Percentiles rank a stretch among this genome's conserved stretches.
phyloP scores from a whole-genome alignment of 345 rosid species.

The Acer yangbiense region DNA sequence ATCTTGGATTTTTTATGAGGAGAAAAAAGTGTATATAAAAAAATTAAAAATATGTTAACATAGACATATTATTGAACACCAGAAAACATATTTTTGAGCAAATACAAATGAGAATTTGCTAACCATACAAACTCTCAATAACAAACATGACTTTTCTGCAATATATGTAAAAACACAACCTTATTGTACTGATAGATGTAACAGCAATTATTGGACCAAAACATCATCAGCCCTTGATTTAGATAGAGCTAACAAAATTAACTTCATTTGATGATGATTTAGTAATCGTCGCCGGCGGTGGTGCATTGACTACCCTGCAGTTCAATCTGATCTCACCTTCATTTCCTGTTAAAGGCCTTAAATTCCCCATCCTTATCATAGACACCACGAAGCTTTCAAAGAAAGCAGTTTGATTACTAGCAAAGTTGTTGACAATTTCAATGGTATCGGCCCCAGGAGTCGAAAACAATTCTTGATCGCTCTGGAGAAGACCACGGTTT shows the following conservation, averaged over 20 bases:
- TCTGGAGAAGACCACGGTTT: slow-evolving; percentile 53
- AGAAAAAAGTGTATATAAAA: no score
- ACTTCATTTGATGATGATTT: not conserved
- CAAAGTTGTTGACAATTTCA: slow-evolving; percentile 41
- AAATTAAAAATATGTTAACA: no score
- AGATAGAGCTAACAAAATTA: not conserved
- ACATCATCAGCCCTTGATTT: not conserved
- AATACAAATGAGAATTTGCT: not conserved
- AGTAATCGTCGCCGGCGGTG: not conserved
- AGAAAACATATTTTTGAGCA: not conserved
- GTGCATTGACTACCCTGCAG: slow-evolving; percentile 47
- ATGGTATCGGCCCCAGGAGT: slow-evolving; percentile 47
- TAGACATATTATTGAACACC: no score
- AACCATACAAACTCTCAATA: not conserved
- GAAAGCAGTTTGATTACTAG: slow-evolving; percentile 50
- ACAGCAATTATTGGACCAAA: not conserved
- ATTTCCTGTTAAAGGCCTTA: slow-evolving; percentile 48
- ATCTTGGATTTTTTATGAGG: no score
- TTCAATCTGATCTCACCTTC: slow-evolving; percentile 58
- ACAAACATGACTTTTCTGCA: not conserved
- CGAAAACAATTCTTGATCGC: slow-evolving; percentile 61
- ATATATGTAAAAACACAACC: not conserved
- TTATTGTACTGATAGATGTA: no score
- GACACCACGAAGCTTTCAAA: slow-evolving; percentile 55
- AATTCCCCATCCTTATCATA: slow-evolving; percentile 71